Base-by-base conservation (phyloP, 352 stramenopile species). In the Pythium dissimile region DNA sequence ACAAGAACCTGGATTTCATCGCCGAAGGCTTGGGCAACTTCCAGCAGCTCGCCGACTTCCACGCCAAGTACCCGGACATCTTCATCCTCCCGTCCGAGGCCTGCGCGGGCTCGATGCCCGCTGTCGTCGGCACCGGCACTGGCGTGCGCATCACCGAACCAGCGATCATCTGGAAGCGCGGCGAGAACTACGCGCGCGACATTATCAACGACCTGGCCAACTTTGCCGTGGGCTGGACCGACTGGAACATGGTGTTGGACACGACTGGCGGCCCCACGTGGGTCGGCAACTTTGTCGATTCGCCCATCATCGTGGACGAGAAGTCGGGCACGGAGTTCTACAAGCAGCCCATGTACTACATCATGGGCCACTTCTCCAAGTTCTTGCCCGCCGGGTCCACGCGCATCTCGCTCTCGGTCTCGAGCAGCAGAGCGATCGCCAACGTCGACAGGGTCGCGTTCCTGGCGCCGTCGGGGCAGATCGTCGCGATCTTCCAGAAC, bases 221-320 rank as follows among this genome's bases (percentile, higher is more conserved):
- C 66, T 80, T 80, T 44, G 75, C 83, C 10, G 62, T 63, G 2
- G 83, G 80, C 13, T 96, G 87, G 85, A 88, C 67, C 20, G 83
- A 96, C 69, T 96, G 86, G 84, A 96, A 96, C 54, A 43, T 96
- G 24, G 65, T 78, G 44, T 76, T 96, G 18, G 72, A 88, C 67
- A 75, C 66, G 26, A 71, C 48, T 6, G 76, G 75, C 43, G 88
- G 87, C 0, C 88, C 88, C 2, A 91, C 76, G 27, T 89, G 86
- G 74, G 60, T 73, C 18, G 48, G 67, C 20, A 92, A 93, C 54
- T 30, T 68, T 6, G 64, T 85, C 18, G 85, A 94, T 41, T 60
- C 81, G 12, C 79, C 84, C 0, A 87, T 94, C 54, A 52, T 93
- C 16, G 61, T 89, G 2, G 73, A 86, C 44, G 71, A 88, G 51